phyloP scores from a whole-genome alignment of 768 basidiomycete genomes.

The Russula sp. region DNA sequence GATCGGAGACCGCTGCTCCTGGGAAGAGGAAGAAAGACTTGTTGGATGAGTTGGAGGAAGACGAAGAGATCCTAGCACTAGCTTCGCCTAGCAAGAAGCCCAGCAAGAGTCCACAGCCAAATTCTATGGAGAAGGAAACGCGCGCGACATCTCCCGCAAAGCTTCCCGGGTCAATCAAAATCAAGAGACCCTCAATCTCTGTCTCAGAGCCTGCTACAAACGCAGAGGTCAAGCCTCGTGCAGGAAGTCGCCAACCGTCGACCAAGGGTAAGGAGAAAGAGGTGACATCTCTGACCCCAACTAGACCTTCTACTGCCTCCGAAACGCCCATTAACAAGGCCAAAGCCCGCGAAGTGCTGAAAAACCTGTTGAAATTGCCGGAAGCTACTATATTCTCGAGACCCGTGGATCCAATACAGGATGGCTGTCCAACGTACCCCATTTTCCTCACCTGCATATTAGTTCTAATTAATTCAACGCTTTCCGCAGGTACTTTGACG shows the following conservation, averaged over 20 bases:
- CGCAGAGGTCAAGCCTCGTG: conserved; percentile 5
- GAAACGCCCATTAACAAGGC: conserved; percentile 63
- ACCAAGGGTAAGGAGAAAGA: conserved; percentile 60
- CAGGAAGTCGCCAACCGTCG: conserved; percentile 28
- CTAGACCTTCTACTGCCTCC: conserved; percentile 31
- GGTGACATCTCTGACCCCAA: conserved; percentile 26
- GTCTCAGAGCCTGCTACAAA: background rate
- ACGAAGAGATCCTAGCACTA: conserved; percentile 58
- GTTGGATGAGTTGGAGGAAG: conserved; percentile 32
- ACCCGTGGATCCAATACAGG: conserved; percentile 76
- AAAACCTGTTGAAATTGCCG: conserved; percentile 47
- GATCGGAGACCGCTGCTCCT: conserved; percentile 15
- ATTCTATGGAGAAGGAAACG: conserved; percentile 20
- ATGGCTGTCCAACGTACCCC: conserved; percentile 88
- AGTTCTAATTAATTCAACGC: conserved; percentile 7
- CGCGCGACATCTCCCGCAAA: conserved; percentile 14
- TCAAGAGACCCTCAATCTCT: conserved; percentile 14
- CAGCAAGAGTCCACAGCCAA: conserved; percentile 24
- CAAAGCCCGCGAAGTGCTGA: conserved; percentile 73
- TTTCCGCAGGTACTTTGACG: conserved; percentile 70
- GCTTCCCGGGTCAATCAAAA: conserved; percentile 13
- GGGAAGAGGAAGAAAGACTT: conserved; percentile 46
- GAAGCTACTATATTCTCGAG: conserved; percentile 67
- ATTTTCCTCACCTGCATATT: background rate
- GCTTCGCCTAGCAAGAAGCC: conserved; percentile 58